Base-by-base conservation (phyloP, 371 early-diverging fungal genomes). In the Mucor plumbeus region DNA sequence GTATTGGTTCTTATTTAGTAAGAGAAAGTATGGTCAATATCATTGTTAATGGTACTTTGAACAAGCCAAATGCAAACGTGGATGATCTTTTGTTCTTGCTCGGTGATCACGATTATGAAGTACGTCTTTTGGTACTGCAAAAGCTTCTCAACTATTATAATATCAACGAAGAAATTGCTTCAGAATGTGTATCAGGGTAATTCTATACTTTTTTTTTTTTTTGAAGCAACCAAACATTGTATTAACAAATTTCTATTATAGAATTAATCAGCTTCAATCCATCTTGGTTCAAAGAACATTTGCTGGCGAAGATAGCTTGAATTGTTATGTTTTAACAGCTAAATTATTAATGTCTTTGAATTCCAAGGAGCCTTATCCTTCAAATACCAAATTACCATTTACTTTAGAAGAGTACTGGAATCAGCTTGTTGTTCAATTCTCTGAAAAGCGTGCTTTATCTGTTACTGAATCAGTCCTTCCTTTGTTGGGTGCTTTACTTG, bases 81-180 rank as follows among this genome's bases (percentile, higher is more conserved):
- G 55, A 64, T n/a, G 64, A 59, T 43, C 35, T 77, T 11, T 34
- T 77, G 19, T 71, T 60, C 48, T 63, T 82, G n/a, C 33, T 82
- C 34, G 63, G 70, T 50, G 80, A 79, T 35, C 67, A 61, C 13
- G 82, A 82, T 47, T 90, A 91, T 65, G 91, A 91, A 69, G 86
- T 90, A 6, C 85, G 90, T 10, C 69, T 88, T 10, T 70, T 79
- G 13, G 77, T 85, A 4, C 68, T 86, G 26, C 76, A 85, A 61
- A 78, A 80, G 15, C 72, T 86, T 5, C 35, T 70, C 10, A 47
- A 44, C 5, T 66, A 73, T 40, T 68, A 73, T 35, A 54, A 47
- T 33, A 14, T 19, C 26, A 35, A 35, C 10, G 6, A 26, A 26
- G 26, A 26, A 26, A 26, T 10, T 5, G 14, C 53, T 8, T 35